These are phyloP conservation scores for Hemileia vastatrix DNA, from an alignment of 1,284 basidiomycete species.

Conservation along the genomic window DNA sequence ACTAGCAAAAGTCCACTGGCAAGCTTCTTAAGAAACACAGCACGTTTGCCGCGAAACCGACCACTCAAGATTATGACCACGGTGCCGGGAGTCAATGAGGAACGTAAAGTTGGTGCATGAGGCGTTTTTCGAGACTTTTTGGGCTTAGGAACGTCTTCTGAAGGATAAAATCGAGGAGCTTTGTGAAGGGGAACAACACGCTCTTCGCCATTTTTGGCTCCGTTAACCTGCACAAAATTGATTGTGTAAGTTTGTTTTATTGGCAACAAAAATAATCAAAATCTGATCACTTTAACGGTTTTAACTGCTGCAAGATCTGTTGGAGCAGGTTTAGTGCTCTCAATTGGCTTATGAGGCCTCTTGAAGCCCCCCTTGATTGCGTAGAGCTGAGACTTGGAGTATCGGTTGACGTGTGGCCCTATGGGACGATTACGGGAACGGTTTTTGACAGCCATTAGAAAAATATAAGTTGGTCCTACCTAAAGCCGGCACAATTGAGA, in stretches of 20 bases:
- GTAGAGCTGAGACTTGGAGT: constrained; percentile 69
- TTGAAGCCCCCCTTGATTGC: constrained; percentile 63
- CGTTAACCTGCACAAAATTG: constrained; percentile 54
- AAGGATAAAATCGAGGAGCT: constrained; percentile 91
- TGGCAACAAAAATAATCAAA: no score
- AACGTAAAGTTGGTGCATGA: constrained; percentile 64
- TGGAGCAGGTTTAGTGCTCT: constrained; percentile 66
- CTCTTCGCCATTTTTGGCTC: constrained; percentile 82
- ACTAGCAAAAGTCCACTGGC: constrained; percentile 86
- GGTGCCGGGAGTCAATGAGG: constrained; percentile 85
- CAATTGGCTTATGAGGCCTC: constrained; percentile 41
- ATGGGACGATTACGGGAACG: constrained; percentile 72
- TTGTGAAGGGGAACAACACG: constrained; percentile 75
- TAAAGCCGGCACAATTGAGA: neutral
- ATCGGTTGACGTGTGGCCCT: constrained; percentile 70
- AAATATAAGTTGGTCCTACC: neutral
- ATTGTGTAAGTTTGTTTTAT: no score
- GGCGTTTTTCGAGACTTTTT: constrained; percentile 84
- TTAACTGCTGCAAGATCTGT: constrained; percentile 54
- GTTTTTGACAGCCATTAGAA: constrained; percentile 9
- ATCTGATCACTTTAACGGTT: constrained; percentile 56
- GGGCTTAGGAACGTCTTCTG: constrained; percentile 79
- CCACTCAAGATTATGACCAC: constrained; percentile 95
- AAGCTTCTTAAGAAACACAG: constrained; percentile 97
- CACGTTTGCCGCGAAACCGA: constrained; percentile 95